A percentile compares a stretch with the other conserved stretches of the same genome.
These are phyloP conservation scores for Mallotus nudiflorus DNA, from an alignment of 345 rosid genomes.

Conservation along the genomic window DNA sequence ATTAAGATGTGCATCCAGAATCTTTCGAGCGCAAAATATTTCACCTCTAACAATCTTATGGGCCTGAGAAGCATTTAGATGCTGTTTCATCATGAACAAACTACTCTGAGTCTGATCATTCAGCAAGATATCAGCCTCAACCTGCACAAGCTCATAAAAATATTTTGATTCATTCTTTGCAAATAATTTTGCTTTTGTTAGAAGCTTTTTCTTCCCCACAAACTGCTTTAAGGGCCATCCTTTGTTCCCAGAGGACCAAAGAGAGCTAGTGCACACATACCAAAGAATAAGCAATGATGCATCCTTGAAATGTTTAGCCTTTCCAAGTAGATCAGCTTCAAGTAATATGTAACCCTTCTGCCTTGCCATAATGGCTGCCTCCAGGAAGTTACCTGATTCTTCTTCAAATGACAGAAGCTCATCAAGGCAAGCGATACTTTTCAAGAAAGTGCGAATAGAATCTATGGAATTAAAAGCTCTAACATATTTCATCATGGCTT, in stretches of 20 bases:
- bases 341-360: conserved; percentile 36
- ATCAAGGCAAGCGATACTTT: conserved; percentile 15
- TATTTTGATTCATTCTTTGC: conserved; percentile 25
- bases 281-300: conserved; percentile 36
- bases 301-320: conserved; percentile 32
- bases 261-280: conserved; percentile 39
- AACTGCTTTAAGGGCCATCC: conserved; percentile 56
- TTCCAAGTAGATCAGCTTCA: conserved; percentile 39
- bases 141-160: conserved; percentile 30
- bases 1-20: conserved; percentile 39
- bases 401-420: conserved; percentile 33
- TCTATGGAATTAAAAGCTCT: conserved; percentile 15
- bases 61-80: conserved; percentile 31
- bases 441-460: conserved; percentile 18
- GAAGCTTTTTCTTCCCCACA: conserved; percentile 29
- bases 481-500: conserved; percentile 33
- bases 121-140: conserved; percentile 33
- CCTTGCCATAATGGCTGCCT: conserved; percentile 32
- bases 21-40: conserved; percentile 36
- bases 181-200: conserved; percentile 38
- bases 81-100: conserved; percentile 30
- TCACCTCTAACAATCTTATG: conserved; percentile 35
- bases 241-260: conserved; percentile 40
- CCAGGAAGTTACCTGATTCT: conserved; percentile 26
- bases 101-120: conserved; percentile 14